Conservation (phyloP, 768 basidiomycete species). For the Gloeophyllum trabeum region DNA sequence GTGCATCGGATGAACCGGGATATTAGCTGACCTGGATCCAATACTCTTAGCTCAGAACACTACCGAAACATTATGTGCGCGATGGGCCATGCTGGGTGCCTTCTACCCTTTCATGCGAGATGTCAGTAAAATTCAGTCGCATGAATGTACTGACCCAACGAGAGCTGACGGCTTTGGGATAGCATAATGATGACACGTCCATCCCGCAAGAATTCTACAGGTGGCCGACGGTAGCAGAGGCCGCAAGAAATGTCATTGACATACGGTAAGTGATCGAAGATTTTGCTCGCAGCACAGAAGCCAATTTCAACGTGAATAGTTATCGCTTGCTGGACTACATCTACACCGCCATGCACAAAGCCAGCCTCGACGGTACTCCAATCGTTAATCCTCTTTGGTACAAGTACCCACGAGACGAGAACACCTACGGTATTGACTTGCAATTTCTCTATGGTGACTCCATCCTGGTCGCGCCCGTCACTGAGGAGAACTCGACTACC, state of each 20-base stretch:
- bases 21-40: too few relatives aligned
- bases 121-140: conserved; percentile 21
- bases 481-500: conserved; percentile 44
- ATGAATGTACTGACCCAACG: not conserved
- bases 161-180: not conserved
- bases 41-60: conserved; percentile 41
- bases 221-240: conserved; percentile 45
- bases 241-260: conserved; percentile 48
- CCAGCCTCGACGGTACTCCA: conserved; percentile 47
- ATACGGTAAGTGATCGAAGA: conserved; percentile 37
- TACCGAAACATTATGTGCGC: conserved; percentile 56
- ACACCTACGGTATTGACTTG: conserved; percentile 48
- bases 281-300: not conserved
- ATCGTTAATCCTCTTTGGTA: conserved; percentile 56
- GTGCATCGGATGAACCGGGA: too few relatives aligned
- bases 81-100: conserved; percentile 70
- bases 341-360: conserved; percentile 59
- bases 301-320: conserved; percentile 16
- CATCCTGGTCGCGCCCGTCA: conserved; percentile 60
- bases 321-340: conserved; percentile 64
- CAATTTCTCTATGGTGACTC: conserved; percentile 64
- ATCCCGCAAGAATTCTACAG: conserved; percentile 60
- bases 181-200: conserved; percentile 44
- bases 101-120: conserved; percentile 79
- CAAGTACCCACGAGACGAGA: conserved; percentile 51